Conservation (phyloP, 1,284 basidiomycete genomes). For the Naganishia sp. region DNA sequence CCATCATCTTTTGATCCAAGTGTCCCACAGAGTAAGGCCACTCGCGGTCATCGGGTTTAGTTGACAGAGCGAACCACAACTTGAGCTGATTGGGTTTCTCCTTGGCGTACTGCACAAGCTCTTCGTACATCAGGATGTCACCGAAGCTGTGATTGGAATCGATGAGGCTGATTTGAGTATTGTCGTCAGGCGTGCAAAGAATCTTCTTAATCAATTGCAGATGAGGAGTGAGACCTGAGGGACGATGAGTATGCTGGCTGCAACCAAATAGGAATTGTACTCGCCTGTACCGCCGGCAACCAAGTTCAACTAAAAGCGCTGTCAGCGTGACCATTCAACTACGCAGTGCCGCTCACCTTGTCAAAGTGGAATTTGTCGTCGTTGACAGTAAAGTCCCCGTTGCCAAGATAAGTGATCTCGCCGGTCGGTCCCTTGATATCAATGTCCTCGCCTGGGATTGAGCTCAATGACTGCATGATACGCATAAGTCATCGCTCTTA, state of each 20-base stretch:
- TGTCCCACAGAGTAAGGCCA: constrained; percentile 34
- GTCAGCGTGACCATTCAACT: neutral
- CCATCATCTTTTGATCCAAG: constrained; percentile 35
- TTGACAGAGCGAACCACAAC: constrained; percentile 33
- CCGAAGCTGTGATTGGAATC: constrained; percentile 48
- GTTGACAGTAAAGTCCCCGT: constrained; percentile 34
- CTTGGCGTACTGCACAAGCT: constrained; percentile 38
- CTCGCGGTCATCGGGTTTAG: constrained; percentile 28
- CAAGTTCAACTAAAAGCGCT: constrained; percentile 34
- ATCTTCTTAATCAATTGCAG: constrained; percentile 52
- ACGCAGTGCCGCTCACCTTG: constrained; percentile 18
- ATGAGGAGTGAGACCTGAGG: constrained; percentile 50
- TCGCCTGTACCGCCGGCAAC: constrained; percentile 45
- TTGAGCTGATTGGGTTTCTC: constrained; percentile 33
- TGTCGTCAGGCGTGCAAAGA: constrained; percentile 41
- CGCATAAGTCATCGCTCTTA: neutral
- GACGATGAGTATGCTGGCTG: neutral
- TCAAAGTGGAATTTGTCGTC: constrained; percentile 34
- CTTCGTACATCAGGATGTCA: constrained; percentile 51
- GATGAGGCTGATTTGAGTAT: constrained; percentile 50
- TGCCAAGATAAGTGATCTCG: constrained; percentile 35
- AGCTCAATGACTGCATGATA: neutral
- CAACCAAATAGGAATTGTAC: neutral
- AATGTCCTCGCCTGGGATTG: constrained; percentile 28
- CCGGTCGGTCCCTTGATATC: constrained; percentile 33